A percentile compares a stretch with the other conserved stretches of the same genome.
phyloP scores from a whole-genome alignment of 768 basidiomycete genomes.

The Leccinum disarticulatum region DNA sequence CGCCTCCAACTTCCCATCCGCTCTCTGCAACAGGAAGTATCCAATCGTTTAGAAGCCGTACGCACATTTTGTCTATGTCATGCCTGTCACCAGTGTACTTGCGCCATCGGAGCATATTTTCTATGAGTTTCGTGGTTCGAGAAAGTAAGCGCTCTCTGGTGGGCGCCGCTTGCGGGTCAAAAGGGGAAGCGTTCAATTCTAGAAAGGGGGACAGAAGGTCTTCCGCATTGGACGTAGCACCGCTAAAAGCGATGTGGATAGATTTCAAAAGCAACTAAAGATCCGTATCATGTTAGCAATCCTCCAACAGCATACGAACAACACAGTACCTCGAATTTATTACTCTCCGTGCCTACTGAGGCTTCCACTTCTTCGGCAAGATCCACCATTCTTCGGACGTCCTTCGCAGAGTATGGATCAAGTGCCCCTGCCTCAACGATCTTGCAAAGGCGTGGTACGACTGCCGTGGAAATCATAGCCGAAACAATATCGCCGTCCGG shows the following conservation, averaged over 20 bases:
- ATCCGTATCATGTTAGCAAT: constrained; percentile 11
- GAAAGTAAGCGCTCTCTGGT: constrained; percentile 70
- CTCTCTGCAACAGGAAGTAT: constrained; percentile 66
- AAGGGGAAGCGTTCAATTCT: constrained; percentile 44
- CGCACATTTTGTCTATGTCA: constrained; percentile 54
- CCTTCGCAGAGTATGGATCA: constrained; percentile 73
- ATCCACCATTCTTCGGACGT: constrained; percentile 65
- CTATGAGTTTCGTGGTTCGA: constrained; percentile 67
- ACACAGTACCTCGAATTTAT: constrained; percentile 58
- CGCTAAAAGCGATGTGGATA: constrained; percentile 50
- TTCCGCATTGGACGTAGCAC: constrained; percentile 53
- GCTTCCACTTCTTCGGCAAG: constrained; percentile 79
- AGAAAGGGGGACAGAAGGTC: constrained; percentile 50
- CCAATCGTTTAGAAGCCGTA: constrained; percentile 54
- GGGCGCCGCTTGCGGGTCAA: constrained; percentile 74
- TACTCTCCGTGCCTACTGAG: constrained; percentile 60
- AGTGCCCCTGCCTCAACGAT: constrained; percentile 77
- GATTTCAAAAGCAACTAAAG: constrained; percentile 58
- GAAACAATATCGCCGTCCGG: constrained; percentile 87
- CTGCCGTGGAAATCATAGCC: constrained; percentile 81
- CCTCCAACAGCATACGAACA: not conserved
- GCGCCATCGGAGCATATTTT: constrained; percentile 74
- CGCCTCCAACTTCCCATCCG: constrained; percentile 89
- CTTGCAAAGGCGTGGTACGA: constrained; percentile 73
- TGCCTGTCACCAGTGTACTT: constrained; percentile 65